Conservation (phyloP, 2,329 filamentous ascomycete genomes). For the Fusarium chaquense region DNA sequence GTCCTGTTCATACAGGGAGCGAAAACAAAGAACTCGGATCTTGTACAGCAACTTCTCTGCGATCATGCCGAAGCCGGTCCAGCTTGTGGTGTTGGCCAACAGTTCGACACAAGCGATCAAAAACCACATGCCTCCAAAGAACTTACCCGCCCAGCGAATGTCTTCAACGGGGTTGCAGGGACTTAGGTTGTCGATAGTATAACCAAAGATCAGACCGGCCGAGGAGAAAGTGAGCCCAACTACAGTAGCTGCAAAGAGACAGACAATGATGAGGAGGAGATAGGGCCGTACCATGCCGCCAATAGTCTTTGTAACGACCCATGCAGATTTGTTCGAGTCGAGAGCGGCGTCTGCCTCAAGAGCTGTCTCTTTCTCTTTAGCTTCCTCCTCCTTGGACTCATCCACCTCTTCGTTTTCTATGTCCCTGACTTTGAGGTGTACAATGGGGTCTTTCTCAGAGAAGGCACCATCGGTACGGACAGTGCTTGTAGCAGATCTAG, state of each 20-base stretch:
- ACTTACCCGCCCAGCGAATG: slow-evolving; percentile 56
- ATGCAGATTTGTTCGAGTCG: slow-evolving; percentile 56
- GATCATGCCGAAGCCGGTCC: slow-evolving; percentile 60
- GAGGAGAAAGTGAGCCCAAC: slow-evolving; percentile 67
- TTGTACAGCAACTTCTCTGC: slow-evolving; percentile 75
- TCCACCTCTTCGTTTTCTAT: slow-evolving; percentile 57
- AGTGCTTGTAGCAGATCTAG: slow-evolving; percentile 50
- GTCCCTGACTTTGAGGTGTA: slow-evolving; percentile 47
- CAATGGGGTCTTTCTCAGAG: slow-evolving; percentile 55
- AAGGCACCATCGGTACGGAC: slow-evolving; percentile 58
- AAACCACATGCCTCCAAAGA: slow-evolving; percentile 69
- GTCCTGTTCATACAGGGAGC: slow-evolving; percentile 74
- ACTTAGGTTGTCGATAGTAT: slow-evolving; percentile 59
- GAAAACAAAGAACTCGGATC: slow-evolving; percentile 72
- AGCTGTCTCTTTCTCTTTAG: slow-evolving; percentile 49
- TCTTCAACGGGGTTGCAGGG: slow-evolving; percentile 57
- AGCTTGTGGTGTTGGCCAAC: slow-evolving; percentile 68
- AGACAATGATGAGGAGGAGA: slow-evolving; percentile 55
- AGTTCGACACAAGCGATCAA: slow-evolving; percentile 62
- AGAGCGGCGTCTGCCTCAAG: slow-evolving; percentile 53
- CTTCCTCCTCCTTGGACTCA: slow-evolving; percentile 50
- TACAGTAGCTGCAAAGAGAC: slow-evolving; percentile 60
- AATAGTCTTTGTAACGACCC: slow-evolving; percentile 55
- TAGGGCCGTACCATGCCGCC: slow-evolving; percentile 55
- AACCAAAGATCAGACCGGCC: slow-evolving; percentile 65